These are phyloP conservation scores for maize (Zea mays) DNA, from an alignment of 176 grass and related monocot genomes.

Conservation along the genomic window Zm-B73-REFERENCE-NAM-5.0 NC_050096.1:54374001-54374500, in stretches of 20 bases:
- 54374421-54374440: background rate
- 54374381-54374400: slow-evolving; percentile 64
- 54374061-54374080: background rate
- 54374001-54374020: background rate
- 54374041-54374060: slow-evolving; percentile 75
- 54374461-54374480: no score
- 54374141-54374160: slow-evolving; percentile 64
- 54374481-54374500: background rate
- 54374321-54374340: slow-evolving; percentile 25
- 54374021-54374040: slow-evolving; percentile 28
- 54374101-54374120: slow-evolving; percentile 45
- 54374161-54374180: slow-evolving; percentile 62
- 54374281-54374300: slow-evolving; percentile 35
- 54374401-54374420: slow-evolving; percentile 34
- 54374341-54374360: slow-evolving; percentile 40
- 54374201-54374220: slow-evolving; percentile 26
- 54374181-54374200: slow-evolving; percentile 39
- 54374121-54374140: slow-evolving; percentile 68
- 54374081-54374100: slow-evolving; percentile 24
- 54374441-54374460: background rate
- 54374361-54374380: slow-evolving; percentile 36
- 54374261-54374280: background rate
- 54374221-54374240: slow-evolving; percentile 46
- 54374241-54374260: slow-evolving; percentile 38
- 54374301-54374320: background rate